Base-by-base conservation (phyloP, 2,329 filamentous ascomycete species). In the Venturia nashicola region DNA sequence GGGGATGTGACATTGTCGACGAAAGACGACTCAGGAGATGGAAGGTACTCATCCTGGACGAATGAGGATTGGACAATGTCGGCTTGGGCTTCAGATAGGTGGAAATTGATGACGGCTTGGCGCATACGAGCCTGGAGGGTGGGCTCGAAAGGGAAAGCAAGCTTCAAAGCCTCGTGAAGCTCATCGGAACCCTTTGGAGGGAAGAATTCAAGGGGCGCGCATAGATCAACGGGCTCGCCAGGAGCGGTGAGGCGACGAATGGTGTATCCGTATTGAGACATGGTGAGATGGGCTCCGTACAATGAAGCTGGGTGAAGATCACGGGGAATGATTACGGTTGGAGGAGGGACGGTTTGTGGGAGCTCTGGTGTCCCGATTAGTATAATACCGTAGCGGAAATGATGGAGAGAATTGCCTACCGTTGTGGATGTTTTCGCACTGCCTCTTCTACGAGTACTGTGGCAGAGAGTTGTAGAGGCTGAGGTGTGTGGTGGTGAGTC, bases 41-140 rank as follows among this genome's bases (percentile, higher is more conserved):
- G 61, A 6, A 64, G 64, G 32, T 65, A 65, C 8, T 65, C 61
- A 27, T 55, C 36, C 18, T 40, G 36, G 16, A 32, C 36, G 32
- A 36, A 48, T 5, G 40, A 34, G 39, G 42, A 36, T 43, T 63
- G 46, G 63, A 40, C 20, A 8, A 64, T 68, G 59, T 72, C 71
- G 27, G 67, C 67, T 42, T 70, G 65, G 61, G 70, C 70, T 66
- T 75, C 73, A n/a, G 72, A 67, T 61, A 75, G 65, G 39, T 75
- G 67, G 68, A 73, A 76, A 48, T 74, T 69, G 61, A 76, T 75
- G 59, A 73, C 71, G 46, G 74, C 74, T 51, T 74, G 71, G 8
- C 74, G 71, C 72, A 75, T 73, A 59, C 74, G 72, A 65, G 75
- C 73, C n/a, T 72, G 71, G 61, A 75, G 73, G 57, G 69, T 72